Evolutionary conservation across 805 yeast genomes (phyloP).

Genomic region (Zygotorulaspora florentina): DNA sequence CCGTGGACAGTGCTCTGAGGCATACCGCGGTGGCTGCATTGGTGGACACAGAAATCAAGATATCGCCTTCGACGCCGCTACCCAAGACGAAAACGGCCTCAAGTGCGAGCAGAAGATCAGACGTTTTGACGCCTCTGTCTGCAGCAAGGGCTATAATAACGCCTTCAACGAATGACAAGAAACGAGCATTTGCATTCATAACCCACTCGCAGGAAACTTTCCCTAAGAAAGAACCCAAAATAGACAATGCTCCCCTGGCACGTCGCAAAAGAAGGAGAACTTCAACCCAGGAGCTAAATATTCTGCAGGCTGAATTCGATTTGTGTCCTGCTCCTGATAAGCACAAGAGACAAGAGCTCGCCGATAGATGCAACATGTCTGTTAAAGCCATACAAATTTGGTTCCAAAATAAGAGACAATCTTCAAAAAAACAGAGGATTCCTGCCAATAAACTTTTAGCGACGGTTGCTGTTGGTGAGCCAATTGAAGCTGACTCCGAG

Average conservation of each 20-base stretch:
- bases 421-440: slow-evolving; percentile 52
- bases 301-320: slow-evolving; percentile 76
- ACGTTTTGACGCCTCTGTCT: slow-evolving; percentile 32
- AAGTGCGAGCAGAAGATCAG: slow-evolving; percentile 15
- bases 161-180: slow-evolving; percentile 33
- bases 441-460: slow-evolving; percentile 11
- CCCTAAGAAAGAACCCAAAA: slow-evolving; percentile 74
- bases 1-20: slow-evolving; percentile 28
- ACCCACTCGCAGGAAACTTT: slow-evolving; percentile 89
- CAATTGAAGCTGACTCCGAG: neutral
- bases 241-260: slow-evolving; percentile 88
- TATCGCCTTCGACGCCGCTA: slow-evolving; percentile 20
- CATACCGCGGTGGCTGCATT: slow-evolving; percentile 12
- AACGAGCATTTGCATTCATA: slow-evolving; percentile 71
- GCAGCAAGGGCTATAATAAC: slow-evolving; percentile 33
- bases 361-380: slow-evolving; percentile 81
- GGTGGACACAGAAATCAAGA: neutral
- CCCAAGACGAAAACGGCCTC: slow-evolving; percentile 10
- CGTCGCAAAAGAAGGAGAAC: slow-evolving; percentile 95
- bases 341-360: slow-evolving; percentile 69
- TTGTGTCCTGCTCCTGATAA: slow-evolving; percentile 79
- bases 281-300: slow-evolving; percentile 75
- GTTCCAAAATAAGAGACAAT: slow-evolving; percentile 95
- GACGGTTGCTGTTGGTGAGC: neutral
- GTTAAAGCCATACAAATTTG: slow-evolving; percentile 97